phyloP scores from a whole-genome alignment of 2,329 filamentous ascomycete species.

The Trichoderma pleuroti region DNA sequence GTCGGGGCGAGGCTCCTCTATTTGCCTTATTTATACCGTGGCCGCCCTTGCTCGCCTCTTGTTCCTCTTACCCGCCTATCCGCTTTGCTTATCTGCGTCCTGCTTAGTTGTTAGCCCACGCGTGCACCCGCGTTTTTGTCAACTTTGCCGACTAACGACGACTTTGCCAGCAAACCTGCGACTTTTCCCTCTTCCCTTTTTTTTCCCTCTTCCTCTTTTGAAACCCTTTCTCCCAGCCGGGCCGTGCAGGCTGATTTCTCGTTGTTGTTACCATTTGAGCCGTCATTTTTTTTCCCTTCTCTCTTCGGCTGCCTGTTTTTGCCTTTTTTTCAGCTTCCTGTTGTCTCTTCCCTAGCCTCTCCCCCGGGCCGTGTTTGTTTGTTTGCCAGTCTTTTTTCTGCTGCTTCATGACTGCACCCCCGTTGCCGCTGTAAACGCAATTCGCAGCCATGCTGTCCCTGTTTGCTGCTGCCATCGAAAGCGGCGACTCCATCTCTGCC shows the following conservation, averaged over 20 bases:
- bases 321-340: neutral
- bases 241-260: neutral
- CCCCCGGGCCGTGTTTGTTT: neutral
- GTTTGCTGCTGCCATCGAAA: slow-evolving; percentile 31
- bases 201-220: neutral
- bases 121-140: slow-evolving; percentile 17
- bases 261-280: neutral
- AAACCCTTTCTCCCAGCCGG: neutral
- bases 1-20: neutral
- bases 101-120: slow-evolving; percentile 1
- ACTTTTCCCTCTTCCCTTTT: neutral
- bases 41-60: neutral
- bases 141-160: neutral
- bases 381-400: neutral
- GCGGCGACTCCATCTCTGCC: slow-evolving; percentile 30
- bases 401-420: neutral
- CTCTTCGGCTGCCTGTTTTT: neutral
- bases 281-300: neutral
- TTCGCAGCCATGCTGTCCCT: slow-evolving; percentile 28
- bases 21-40: neutral
- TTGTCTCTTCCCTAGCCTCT: neutral
- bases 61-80: slow-evolving; percentile 1
- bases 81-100: slow-evolving; percentile 2
- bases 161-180: neutral
- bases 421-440: neutral